Evolutionary conservation across 2,329 filamentous ascomycete genomes (phyloP), one percentile per base, ranked within the genome.

Genomic region (Penicillium rolfsii): DNA sequence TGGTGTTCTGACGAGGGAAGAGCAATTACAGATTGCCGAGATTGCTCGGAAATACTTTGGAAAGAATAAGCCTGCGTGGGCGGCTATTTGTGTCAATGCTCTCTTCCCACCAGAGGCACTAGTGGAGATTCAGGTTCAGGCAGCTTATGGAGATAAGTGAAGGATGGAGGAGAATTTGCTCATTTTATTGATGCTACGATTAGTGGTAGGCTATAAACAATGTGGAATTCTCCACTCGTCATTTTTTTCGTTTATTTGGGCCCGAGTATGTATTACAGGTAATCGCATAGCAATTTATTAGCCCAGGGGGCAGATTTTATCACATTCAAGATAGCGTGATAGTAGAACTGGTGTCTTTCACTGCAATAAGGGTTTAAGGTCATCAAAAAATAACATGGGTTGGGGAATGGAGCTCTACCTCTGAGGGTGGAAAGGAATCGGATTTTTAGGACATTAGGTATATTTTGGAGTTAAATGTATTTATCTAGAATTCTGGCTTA

Each of bases 31-130:
- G 40, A 55, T 59, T 22, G 57, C 57, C 19, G 52, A 59, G 43
- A 59, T 59, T 59, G 57, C 57, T 24, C 41, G 57, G n/a, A 55
- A 55, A 50, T 59, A 59, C 19, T 59, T 59, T 35, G 57, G 57
- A 35, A 55, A 49, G 1, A 59, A 59, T 28, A 59, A 59, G 52
- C 57, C 57, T 50, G 57, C 50, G 14, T 59, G 57, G 57, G 57
- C 57, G 7, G 57, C 57, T 33, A 59, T 59, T 33, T 59, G 52
- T 55, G 57, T 59, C 30, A 55, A 50, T 33, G 57, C 57, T 8
- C 40, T 59, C 8, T 59, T 59, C 26, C 57, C 57, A 41, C 57
- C 57, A 2, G 57, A 59, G 36, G 50, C 57, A 4, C 49, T 59
- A 26, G 57, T 59, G 16, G 57, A 59, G 35, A 49, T 59, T 11